phyloP scores from a whole-genome alignment of 352 stramenopile species.

The Globisporangium splendens region DNA sequence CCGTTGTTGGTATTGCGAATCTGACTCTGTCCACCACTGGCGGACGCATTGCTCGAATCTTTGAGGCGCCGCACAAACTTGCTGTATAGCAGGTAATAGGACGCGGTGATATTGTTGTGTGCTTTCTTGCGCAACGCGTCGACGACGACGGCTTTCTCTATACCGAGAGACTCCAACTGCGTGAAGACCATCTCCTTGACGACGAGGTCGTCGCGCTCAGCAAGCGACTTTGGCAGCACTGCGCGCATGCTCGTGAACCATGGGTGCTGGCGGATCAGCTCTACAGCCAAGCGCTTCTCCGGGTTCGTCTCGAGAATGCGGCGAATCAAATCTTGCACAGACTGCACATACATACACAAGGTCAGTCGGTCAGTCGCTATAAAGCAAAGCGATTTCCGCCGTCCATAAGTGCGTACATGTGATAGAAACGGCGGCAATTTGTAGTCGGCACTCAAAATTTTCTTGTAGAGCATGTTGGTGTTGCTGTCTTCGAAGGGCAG shows the following conservation, averaged over 20 bases:
- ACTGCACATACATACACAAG: slow-evolving; percentile 14
- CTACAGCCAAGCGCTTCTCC: slow-evolving; percentile 64
- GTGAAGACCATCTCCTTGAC: slow-evolving; percentile 43
- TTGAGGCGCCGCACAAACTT: slow-evolving; percentile 47
- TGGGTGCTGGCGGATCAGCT: slow-evolving; percentile 76
- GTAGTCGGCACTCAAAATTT: slow-evolving; percentile 89
- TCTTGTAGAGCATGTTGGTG: slow-evolving; percentile 91
- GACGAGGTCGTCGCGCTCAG: slow-evolving; percentile 21
- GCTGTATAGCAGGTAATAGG: slow-evolving; percentile 74
- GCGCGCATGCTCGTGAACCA: slow-evolving; percentile 51
- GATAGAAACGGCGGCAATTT: slow-evolving; percentile 77
- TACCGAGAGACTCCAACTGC: slow-evolving; percentile 46
- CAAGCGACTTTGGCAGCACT: slow-evolving; percentile 18
- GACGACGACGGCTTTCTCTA: slow-evolving; percentile 38
- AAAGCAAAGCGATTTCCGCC: no score
- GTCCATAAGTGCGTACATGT: slow-evolving; percentile 18
- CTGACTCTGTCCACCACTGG: not conserved
- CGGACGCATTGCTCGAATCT: slow-evolving; percentile 9
- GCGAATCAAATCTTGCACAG: slow-evolving; percentile 75
- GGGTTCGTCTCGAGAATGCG: slow-evolving; percentile 85
- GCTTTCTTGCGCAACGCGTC: slow-evolving; percentile 37
- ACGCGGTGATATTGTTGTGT: slow-evolving; percentile 70
- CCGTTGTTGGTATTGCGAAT: not conserved
- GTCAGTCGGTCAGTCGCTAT: not conserved
- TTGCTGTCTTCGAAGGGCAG: slow-evolving; percentile 93